Evolutionary conservation across 2,329 filamentous ascomycete species (phyloP).

Genomic region (Xylaria sp.): DNA sequence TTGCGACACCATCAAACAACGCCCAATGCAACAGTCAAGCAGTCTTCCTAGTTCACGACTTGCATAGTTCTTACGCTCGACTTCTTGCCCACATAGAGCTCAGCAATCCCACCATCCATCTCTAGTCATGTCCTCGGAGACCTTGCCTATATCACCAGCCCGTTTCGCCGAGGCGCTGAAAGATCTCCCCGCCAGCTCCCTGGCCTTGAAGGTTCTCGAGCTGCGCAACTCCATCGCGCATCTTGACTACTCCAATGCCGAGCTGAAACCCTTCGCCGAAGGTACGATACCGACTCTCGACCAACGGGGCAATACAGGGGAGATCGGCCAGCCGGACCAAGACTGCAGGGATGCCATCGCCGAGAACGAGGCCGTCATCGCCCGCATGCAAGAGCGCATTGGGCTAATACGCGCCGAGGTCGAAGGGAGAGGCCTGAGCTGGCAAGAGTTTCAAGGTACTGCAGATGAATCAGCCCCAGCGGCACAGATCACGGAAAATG

Average conservation of each 20-base stretch:
- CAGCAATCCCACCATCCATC: neutral
- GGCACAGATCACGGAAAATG: neutral
- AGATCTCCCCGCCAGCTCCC: conserved; percentile 71
- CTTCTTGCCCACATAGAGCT: neutral
- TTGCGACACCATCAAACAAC: conserved; percentile 40
- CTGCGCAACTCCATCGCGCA: conserved; percentile 79
- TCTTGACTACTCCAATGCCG: conserved; percentile 77
- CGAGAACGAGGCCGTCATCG: conserved; percentile 77
- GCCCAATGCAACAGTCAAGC: neutral
- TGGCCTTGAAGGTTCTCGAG: conserved; percentile 80
- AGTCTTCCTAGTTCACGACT: neutral
- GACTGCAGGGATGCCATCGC: conserved; percentile 79
- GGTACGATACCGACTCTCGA: conserved; percentile 52
- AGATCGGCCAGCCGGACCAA: conserved; percentile 62
- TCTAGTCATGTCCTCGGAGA: conserved; percentile 68
- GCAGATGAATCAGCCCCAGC: conserved; percentile 50
- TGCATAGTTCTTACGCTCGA: neutral
- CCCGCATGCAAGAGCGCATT: conserved; percentile 73
- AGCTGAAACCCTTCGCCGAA: conserved; percentile 75
- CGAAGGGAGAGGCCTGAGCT: conserved; percentile 64
- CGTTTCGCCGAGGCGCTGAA: conserved; percentile 75
- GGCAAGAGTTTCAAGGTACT: conserved; percentile 65
- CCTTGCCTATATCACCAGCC: conserved; percentile 68
- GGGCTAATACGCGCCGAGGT: conserved; percentile 72
- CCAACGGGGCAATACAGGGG: conserved; percentile 36